A percentile compares a stretch with the other conserved stretches of the same genome.
Evolutionary conservation across 805 yeast genomes (phyloP).

Genomic region (Suhomyces sp.): DNA sequence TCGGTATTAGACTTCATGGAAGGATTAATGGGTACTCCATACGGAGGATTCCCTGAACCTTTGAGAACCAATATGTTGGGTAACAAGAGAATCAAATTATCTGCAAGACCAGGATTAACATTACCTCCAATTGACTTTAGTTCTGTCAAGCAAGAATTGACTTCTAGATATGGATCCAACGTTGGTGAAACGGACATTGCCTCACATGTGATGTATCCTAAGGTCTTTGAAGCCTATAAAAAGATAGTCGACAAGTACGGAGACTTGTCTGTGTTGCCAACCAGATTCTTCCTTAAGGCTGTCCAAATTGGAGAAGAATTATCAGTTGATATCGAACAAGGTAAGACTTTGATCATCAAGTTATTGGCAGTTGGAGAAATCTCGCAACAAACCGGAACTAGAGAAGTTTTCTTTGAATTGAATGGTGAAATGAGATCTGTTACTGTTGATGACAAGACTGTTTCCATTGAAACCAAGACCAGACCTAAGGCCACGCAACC

Average conservation of each 20-base stretch:
- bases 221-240: constrained; percentile 88
- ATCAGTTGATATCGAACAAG: constrained; percentile 86
- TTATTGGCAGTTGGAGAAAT: constrained; percentile 91
- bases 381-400: constrained; percentile 77
- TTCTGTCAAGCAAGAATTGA: constrained; percentile 69
- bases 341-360: constrained; percentile 89
- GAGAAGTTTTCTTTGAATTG: constrained; percentile 96
- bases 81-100: constrained; percentile 89
- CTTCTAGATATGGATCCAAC: constrained; percentile 67
- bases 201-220: constrained; percentile 96
- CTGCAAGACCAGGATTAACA: constrained; percentile 87
- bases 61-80: constrained; percentile 85
- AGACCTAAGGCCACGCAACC: constrained; percentile 94
- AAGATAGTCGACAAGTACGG: constrained; percentile 76
- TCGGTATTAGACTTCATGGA: constrained; percentile 98
- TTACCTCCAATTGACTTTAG: constrained; percentile 81
- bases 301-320: constrained; percentile 88
- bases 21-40: constrained; percentile 99
- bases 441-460: constrained; percentile 82
- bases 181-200: constrained; percentile 89
- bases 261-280: constrained; percentile 92
- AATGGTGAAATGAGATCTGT: constrained; percentile 98
- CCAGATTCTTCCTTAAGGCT: constrained; percentile 84
- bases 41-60: constrained; percentile 99
- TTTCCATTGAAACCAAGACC: constrained; percentile 79